A percentile compares a stretch with the other conserved stretches of the same genome.
phyloP scores from a whole-genome alignment of 2,329 filamentous ascomycete species.

The Chaetomiaceae sp. region DNA sequence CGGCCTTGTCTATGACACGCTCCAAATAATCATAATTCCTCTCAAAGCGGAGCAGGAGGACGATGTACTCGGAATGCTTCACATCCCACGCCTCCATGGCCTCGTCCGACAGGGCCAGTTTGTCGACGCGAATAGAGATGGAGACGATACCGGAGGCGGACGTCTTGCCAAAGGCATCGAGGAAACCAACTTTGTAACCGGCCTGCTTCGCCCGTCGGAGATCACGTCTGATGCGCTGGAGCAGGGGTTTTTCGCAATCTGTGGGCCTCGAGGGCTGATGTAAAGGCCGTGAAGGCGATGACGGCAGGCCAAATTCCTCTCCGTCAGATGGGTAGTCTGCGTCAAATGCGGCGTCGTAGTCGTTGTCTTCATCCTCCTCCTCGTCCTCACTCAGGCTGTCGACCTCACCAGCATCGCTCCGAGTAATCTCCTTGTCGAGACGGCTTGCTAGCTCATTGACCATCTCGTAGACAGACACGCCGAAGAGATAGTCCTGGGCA shows the following conservation, averaged over 20 bases:
- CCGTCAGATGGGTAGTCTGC: conserved; percentile 30
- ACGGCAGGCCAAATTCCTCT: conserved; percentile 25
- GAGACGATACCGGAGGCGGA: conserved; percentile 51
- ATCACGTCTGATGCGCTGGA: conserved; percentile 52
- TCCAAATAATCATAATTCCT: conserved; percentile 59
- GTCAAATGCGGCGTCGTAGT: conserved; percentile 30
- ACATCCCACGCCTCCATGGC: conserved; percentile 75
- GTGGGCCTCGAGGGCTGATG: too few species aligned
- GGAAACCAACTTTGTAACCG: conserved; percentile 66
- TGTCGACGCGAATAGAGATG: conserved; percentile 64
- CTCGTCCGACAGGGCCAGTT: conserved; percentile 69
- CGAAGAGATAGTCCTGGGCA: conserved; percentile 43
- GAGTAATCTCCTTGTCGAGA: conserved; percentile 28
- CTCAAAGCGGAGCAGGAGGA: conserved; percentile 65
- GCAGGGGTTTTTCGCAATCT: conserved; percentile 7
- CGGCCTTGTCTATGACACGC: conserved; percentile 42
- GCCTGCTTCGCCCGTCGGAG: conserved; percentile 56
- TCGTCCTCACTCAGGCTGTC: conserved; percentile 22
- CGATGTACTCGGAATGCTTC: conserved; percentile 60
- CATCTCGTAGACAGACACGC: conserved; percentile 43
- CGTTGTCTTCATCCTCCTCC: conserved; percentile 28
- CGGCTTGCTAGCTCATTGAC: conserved; percentile 42
- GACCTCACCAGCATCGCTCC: conserved; percentile 23
- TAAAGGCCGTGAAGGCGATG: conserved; percentile 9
- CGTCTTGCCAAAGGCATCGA: conserved; percentile 43